Evolutionary conservation across 2,329 filamentous ascomycete genomes (phyloP), one percentile per base, ranked within the genome.

Genomic region (Fusarium compactum): DNA sequence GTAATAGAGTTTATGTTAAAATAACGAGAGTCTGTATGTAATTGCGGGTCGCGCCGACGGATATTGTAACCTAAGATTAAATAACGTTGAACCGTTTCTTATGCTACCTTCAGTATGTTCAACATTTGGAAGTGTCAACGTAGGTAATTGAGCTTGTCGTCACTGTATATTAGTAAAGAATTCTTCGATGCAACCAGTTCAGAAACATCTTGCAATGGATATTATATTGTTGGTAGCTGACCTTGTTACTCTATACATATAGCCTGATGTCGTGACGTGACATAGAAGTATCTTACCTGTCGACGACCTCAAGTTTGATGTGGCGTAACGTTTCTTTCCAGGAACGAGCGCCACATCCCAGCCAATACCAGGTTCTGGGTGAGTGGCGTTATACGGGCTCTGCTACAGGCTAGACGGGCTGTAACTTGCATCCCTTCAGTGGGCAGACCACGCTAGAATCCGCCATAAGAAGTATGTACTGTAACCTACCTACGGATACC

Each of bases 341-440:
- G 53, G 50, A 45, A 67, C 32, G 11, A 51, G 40, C 67, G 67
- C 67, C 67, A 70, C 67, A 64, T 63, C 30, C 45, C 32, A 58
- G n/a, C 45, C n/a, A 32, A 15, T 47, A 32, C 22, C 57, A 12
- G n/a, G 8, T 53, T 40, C 52, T 29, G 15, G 20, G 45, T 15
- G 43, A 48, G 52, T 69, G 45, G 66, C 66, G 62, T 53, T 52
- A 43, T 45, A 44, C n/a, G 22, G 12, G 48, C 14, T 25, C 15
- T 22, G 41, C 22, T 43, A 12, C 32, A 43, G 34, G n/a, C 32
- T 22, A 14, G 16, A 51, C 10, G 12, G 48, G 14, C 22, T 20
- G 24, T 29, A 52, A 32, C 24, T n/a, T 51, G 14, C 22, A 57
- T 7, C 45, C 44, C 22, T 44, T 18, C 46, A 53, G 30, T 60